Base-by-base conservation (phyloP, 306 rosid species). In the Pueraria montana region DNA sequence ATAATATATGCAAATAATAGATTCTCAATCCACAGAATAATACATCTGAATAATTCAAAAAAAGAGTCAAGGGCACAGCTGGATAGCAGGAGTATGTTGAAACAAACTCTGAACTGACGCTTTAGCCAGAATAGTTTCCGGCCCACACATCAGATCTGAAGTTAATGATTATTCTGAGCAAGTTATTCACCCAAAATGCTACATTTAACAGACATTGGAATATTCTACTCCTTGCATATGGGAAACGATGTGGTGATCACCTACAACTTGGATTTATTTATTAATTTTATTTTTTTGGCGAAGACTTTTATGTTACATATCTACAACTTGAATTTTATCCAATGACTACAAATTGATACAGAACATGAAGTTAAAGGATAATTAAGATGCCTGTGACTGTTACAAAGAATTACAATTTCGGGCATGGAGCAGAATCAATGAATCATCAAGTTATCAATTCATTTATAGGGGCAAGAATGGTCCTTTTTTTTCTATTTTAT, bases 21-120 rank as follows among this genome's bases (percentile, higher is more conserved):
- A 32, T 32, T 64, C 71, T 34, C 24, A 64, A 64, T 64, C 46
- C 71, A 16, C 24, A 32, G 46, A 64, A 80, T 70, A 43, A 63
- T 48, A 75, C 13, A 53, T 20, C 24, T 36, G 55, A 79, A 50
- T 69, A 59, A 77, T 53, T 23, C 12, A 64, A 72, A 16, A 77
- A 48, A 50, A 74, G 36, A 43, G 24, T 61, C 26, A 32, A 64
- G 45, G 83, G 55, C 75, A 21, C 77, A 71, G 52, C 84, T 56
- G 16, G 34, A 70, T 45, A 13, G 74, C 81, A 64, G 71, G 69
- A 32, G 71, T 64, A 78, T 4, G 46, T 48, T 18, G 50, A 63
- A 30, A 59, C 56, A 48, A 79, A 68, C 50, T 8, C 11, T 32
- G 56, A 64, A 64, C 17, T 32, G 21, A 32, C 24, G 23, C 72